Evolutionary conservation across 345 rosid species (phyloP).

Genomic region (Linum lewisii): DNA sequence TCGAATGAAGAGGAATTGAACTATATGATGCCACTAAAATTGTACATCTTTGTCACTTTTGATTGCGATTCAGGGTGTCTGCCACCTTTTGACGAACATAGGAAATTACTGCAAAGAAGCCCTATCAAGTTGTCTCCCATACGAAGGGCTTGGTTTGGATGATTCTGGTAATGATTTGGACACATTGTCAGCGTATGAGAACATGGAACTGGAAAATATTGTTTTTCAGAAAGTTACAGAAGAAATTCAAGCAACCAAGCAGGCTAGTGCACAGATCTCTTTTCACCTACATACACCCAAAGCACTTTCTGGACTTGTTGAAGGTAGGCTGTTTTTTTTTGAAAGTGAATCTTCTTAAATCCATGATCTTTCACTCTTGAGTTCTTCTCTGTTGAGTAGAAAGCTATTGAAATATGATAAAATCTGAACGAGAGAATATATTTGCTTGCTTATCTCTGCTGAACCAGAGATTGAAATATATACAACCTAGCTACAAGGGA

Average conservation of each 20-base stretch:
- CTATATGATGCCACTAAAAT: neutral
- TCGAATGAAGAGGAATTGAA: neutral
- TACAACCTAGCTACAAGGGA: too few species aligned
- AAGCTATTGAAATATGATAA: too few species aligned
- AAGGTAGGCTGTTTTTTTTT: conserved; percentile 43
- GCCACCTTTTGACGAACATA: conserved; percentile 76
- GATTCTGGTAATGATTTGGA: conserved; percentile 44
- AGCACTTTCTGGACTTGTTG: conserved; percentile 48
- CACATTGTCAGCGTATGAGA: conserved; percentile 51
- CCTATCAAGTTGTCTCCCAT: conserved; percentile 41
- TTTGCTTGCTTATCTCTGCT: too few species aligned
- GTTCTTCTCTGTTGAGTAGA: too few species aligned
- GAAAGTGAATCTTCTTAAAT: neutral
- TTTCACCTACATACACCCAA: conserved; percentile 79
- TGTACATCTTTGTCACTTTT: conserved; percentile 1
- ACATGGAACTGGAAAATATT: conserved; percentile 82
- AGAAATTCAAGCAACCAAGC: conserved; percentile 62
- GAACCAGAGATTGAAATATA: too few species aligned
- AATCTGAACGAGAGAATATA: too few species aligned
- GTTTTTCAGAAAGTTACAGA: conserved; percentile 56
- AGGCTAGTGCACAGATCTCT: conserved; percentile 47
- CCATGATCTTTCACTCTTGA: neutral
- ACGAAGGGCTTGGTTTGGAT: conserved; percentile 39
- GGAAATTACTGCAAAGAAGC: conserved; percentile 62
- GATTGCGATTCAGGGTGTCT: conserved; percentile 53